Base-by-base conservation (phyloP, 2,329 filamentous ascomycete species). In the Xylaria sp. region DNA sequence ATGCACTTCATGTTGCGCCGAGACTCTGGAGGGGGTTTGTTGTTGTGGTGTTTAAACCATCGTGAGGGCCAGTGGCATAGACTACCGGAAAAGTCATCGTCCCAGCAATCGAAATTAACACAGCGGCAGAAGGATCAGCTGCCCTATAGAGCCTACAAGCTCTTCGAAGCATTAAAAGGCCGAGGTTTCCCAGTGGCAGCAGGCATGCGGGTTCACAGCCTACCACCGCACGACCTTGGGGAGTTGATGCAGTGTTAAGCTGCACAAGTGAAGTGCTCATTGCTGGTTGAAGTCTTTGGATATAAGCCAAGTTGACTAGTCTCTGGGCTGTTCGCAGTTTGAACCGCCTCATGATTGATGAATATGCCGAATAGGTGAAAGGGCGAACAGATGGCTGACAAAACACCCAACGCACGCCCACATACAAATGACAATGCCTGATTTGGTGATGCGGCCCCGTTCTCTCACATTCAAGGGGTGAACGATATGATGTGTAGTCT, bases 291-390 rank as follows among this genome's bases (percentile, higher is more conserved):
- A 63, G 65, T 63, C 63, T 66, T 59, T 49, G 40, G 56, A 44
- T 71, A 57, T 64, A 69, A 66, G 66, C 51, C 69, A 69, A 65
- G 69, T 71, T 71, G 69, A 66, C 66, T 71, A 71, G 66, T 66
- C 59, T 69, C 63, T 65, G 69, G 56, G 53, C 42, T 64, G 63
- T 51, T 66, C 59, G 59, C 46, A 44, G 56, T 64, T 56, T 67
- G 63, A 64, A 64, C 59, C 67, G 40, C 40, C 10, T 67, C 53
- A 60, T 60, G 67, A 64, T 28, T 42, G 64, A 65, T 60, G 57
- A 40, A 66, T 42, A 51, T 60, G 61, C 61, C 53, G 67, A 28
- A 49, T 46, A 64, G 48, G 63, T 63, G 67, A 65, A 63, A 31
- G 46, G 64, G 59, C 3, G 33, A 65, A 59, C 46, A 58, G 69